Evolutionary conservation across 2,329 filamentous ascomycete genomes (phyloP).

Genomic region (Zymoseptoria passerinii): DNA sequence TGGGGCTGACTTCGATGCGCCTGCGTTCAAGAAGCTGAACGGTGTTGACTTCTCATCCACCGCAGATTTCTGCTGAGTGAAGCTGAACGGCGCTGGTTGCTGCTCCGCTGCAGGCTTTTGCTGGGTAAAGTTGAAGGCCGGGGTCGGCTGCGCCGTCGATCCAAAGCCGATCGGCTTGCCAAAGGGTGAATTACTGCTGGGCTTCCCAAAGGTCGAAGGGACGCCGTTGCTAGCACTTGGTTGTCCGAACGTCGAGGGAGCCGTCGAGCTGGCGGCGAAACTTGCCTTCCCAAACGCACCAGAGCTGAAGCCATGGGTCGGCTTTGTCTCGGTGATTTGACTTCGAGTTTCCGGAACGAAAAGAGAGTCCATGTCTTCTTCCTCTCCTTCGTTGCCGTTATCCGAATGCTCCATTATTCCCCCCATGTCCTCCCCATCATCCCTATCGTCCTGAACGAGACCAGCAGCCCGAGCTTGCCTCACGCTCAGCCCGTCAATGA

Average conservation of each 20-base stretch:
- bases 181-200: background rate
- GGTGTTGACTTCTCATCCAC: background rate
- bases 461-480: conserved; percentile 42
- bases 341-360: conserved; percentile 32
- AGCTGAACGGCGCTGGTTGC: background rate
- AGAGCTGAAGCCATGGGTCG: background rate
- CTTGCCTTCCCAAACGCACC: conserved; percentile 12
- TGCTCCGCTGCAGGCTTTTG: background rate
- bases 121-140: background rate
- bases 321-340: background rate
- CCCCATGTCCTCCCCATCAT: conserved; percentile 29
- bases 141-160: background rate
- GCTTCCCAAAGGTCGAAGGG: background rate
- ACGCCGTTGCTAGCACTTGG: conserved; percentile 1
- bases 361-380: conserved; percentile 29
- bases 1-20: background rate
- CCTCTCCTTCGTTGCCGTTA: conserved; percentile 26
- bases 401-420: conserved; percentile 16
- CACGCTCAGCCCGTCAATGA: conserved; percentile 50
- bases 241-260: conserved; percentile 9
- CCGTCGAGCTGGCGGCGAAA: background rate
- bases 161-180: background rate
- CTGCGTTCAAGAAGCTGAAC: background rate
- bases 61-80: background rate
- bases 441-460: conserved; percentile 37